phyloP scores from a whole-genome alignment of 108 stramenopile species.

The Aurantiochytrium sp. region DNA sequence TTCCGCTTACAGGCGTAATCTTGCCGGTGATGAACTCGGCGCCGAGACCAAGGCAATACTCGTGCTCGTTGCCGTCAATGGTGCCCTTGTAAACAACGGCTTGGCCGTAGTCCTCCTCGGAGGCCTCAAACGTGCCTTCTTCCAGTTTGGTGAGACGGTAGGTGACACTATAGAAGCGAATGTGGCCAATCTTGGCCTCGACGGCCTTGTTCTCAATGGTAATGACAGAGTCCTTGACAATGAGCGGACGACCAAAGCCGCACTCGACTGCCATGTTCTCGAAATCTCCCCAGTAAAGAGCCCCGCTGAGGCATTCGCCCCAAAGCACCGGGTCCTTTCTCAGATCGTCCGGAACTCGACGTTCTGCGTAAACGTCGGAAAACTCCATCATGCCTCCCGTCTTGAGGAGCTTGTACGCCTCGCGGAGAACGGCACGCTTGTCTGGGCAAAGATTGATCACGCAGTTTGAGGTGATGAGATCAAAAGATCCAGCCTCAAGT shows the following conservation, averaged over 20 bases:
- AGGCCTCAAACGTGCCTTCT: constrained; percentile 31
- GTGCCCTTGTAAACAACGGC: constrained; percentile 93
- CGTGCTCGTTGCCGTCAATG: constrained; percentile 63
- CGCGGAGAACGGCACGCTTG: constrained; percentile 81
- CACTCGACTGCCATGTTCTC: constrained; percentile 65
- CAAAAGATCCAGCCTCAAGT: constrained; percentile 66
- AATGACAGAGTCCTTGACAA: constrained; percentile 80
- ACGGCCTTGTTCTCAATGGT: constrained; percentile 69
- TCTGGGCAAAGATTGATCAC: constrained; percentile 92
- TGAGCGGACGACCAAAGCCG: constrained; percentile 79
- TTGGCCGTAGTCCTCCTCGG: constrained; percentile 93
- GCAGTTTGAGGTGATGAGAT: constrained; percentile 92
- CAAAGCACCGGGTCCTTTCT: constrained; percentile 60
- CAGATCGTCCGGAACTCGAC: constrained; percentile 67
- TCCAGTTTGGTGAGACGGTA: constrained; percentile 82
- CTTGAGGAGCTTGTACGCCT: constrained; percentile 70
- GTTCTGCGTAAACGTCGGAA: constrained; percentile 85
- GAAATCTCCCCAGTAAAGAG: constrained; percentile 94
- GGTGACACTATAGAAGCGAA: constrained; percentile 85
- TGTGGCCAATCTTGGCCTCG: constrained; percentile 60
- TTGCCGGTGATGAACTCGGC: constrained; percentile 80
- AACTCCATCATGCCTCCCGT: constrained; percentile 92
- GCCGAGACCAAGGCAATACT: constrained; percentile 81
- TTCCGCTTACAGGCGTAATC: constrained; percentile 85
- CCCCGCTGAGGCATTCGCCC: constrained; percentile 89